These are phyloP conservation scores for Gossypium longicalyx DNA, from an alignment of 345 rosid genomes.

Conservation along the genomic window DNA sequence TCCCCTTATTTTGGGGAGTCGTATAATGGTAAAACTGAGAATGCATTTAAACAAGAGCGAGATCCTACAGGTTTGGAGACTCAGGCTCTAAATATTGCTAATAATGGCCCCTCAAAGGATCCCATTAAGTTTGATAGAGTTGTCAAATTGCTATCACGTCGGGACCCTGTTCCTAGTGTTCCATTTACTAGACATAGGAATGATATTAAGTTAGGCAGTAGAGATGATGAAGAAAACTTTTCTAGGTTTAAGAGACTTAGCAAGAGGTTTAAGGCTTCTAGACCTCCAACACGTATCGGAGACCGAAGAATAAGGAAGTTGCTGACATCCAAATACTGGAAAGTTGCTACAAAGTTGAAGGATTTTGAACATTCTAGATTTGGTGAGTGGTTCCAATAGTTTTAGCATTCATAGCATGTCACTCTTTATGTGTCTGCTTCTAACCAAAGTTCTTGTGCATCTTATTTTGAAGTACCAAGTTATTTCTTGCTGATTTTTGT, in stretches of 20 bases:
- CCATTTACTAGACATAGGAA: constrained; percentile 48
- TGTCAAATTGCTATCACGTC: constrained; percentile 32
- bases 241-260: constrained; percentile 50
- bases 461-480: background rate
- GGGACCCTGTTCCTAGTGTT: constrained; percentile 29
- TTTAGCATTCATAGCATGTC: background rate
- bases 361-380: constrained; percentile 48
- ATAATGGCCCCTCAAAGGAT: constrained; percentile 31
- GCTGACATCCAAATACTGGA: constrained; percentile 58
- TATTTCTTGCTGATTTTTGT: constrained; percentile 14
- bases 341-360: constrained; percentile 50
- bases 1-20: constrained; percentile 29
- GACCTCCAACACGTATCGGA: constrained; percentile 52
- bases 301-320: constrained; percentile 59
- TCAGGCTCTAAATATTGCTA: constrained; percentile 28
- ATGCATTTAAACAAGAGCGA: constrained; percentile 23
- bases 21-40: constrained; percentile 26
- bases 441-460: background rate
- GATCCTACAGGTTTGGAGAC: constrained; percentile 27
- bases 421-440: too few species aligned
- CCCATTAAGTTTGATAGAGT: constrained; percentile 28
- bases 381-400: constrained; percentile 40
- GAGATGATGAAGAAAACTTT: constrained; percentile 71
- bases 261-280: constrained; percentile 45
- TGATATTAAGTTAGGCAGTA: constrained; percentile 47